Percentiles rank a stretch among this genome's conserved stretches.
Evolutionary conservation across 768 basidiomycete genomes (phyloP).

Genomic region (Sporobolomyces pararoseus): DNA sequence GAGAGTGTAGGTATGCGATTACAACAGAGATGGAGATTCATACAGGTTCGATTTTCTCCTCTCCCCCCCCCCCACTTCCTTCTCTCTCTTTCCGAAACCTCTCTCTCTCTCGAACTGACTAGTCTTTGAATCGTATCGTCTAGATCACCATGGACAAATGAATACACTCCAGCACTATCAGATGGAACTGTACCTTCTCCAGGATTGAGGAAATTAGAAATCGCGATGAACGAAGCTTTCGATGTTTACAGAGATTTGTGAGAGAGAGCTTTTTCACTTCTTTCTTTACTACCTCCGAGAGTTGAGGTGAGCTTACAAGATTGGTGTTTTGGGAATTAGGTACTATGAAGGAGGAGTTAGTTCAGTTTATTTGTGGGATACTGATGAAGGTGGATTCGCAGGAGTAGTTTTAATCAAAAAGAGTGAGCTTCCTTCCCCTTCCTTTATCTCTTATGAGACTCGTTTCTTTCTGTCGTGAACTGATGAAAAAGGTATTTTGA

Average conservation of each 20-base stretch:
- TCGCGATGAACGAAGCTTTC: conserved; percentile 90
- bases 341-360: conserved; percentile 99
- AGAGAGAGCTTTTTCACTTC: conserved; percentile 42
- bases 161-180: conserved; percentile 66
- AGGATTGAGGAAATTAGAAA: conserved; percentile 83
- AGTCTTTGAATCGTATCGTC: neutral
- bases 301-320: neutral
- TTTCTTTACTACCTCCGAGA: neutral
- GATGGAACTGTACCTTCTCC: conserved; percentile 82
- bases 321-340: conserved; percentile 50
- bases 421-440: conserved; percentile 55
- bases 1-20: conserved; percentile 42
- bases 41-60: conserved; percentile 28
- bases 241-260: conserved; percentile 95
- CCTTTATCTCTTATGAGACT: neutral
- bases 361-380: conserved; percentile 95
- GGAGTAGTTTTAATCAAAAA: conserved; percentile 96
- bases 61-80: neutral
- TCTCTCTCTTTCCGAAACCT: too few relatives aligned
- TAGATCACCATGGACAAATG: conserved; percentile 98
- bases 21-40: conserved; percentile 46
- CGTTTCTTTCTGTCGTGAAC: neutral
- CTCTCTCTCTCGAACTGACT: neutral
- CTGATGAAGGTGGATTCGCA: conserved; percentile 87
- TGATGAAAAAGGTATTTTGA: too few relatives aligned